A percentile compares a stretch with the other conserved stretches of the same genome.
Evolutionary conservation across 2,329 filamentous ascomycete species (phyloP).

Genomic region (Amauroascus verrucosus): DNA sequence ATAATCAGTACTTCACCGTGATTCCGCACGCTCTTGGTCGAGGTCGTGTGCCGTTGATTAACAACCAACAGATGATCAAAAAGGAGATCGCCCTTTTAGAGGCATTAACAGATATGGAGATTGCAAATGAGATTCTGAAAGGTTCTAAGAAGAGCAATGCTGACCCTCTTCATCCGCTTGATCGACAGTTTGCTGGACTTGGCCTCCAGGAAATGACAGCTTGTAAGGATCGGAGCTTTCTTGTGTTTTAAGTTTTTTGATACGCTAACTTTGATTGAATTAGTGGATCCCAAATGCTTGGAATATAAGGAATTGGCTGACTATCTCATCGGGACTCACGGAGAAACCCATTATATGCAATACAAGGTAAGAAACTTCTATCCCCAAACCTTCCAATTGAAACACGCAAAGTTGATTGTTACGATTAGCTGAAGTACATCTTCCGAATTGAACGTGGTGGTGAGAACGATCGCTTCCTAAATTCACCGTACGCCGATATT

Average conservation of each 20-base stretch:
- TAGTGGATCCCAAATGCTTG: conserved; percentile 44
- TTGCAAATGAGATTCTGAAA: conserved; percentile 68
- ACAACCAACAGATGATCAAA: conserved; percentile 49
- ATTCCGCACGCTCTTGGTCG: conserved; percentile 78
- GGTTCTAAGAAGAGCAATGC: conserved; percentile 41
- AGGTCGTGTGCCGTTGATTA: conserved; percentile 59
- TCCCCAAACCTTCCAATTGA: background rate
- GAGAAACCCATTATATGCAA: conserved; percentile 51
- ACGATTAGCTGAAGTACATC: conserved; percentile 52
- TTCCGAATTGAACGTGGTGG: conserved; percentile 72
- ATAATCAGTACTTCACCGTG: conserved; percentile 67
- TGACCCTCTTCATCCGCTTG: conserved; percentile 51
- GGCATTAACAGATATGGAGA: conserved; percentile 75
- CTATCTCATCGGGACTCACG: conserved; percentile 59
- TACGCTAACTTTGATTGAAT: background rate
- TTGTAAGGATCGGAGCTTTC: conserved; percentile 22
- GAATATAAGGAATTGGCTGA: conserved; percentile 57
- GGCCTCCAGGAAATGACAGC: conserved; percentile 67
- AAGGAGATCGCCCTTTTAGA: conserved; percentile 70
- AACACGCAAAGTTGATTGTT: conserved; percentile 6
- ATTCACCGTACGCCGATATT: conserved; percentile 43
- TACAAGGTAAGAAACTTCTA: conserved; percentile 23
- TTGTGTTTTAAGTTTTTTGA: background rate
- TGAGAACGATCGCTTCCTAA: conserved; percentile 58
- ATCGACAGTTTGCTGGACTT: conserved; percentile 61